These are phyloP conservation scores for Candida ovalis DNA, from an alignment of 805 yeast species.

Conservation along the genomic window DNA sequence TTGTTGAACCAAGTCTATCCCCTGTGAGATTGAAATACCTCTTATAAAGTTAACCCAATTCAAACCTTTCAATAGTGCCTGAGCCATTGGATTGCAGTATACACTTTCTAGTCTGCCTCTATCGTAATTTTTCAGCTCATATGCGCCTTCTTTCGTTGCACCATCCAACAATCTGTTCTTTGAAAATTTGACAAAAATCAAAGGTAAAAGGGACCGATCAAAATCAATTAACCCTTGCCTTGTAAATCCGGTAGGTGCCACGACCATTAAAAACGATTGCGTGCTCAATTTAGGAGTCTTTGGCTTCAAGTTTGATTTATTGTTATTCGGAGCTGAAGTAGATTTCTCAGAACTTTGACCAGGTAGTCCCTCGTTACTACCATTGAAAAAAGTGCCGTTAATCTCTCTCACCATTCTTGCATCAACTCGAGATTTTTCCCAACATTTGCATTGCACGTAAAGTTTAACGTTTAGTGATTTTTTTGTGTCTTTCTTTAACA, in stretches of 20 bases:
- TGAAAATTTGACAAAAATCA: slow-evolving; percentile 39
- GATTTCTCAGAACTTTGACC: background rate
- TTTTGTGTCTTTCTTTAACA: slow-evolving; percentile 12
- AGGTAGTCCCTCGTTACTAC: slow-evolving; percentile 7
- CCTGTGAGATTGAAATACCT: slow-evolving; percentile 3
- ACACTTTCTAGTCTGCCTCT: slow-evolving; percentile 35
- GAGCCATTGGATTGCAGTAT: slow-evolving; percentile 37
- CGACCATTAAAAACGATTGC: slow-evolving; percentile 37
- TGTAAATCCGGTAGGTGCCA: slow-evolving; percentile 45
- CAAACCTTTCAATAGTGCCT: slow-evolving; percentile 33
- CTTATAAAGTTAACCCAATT: slow-evolving; percentile 28
- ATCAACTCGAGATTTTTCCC: slow-evolving; percentile 36
- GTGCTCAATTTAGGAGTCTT: slow-evolving; percentile 1
- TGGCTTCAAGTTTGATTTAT: background rate
- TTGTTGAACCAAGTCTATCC: background rate
- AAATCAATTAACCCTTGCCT: slow-evolving; percentile 43
- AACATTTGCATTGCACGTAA: slow-evolving; percentile 55
- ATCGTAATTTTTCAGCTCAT: slow-evolving; percentile 35
- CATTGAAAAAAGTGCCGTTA: slow-evolving; percentile 44
- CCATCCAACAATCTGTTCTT: slow-evolving; percentile 26
- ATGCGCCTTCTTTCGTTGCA: slow-evolving; percentile 22
- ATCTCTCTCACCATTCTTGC: slow-evolving; percentile 50
- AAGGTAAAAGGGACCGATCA: slow-evolving; percentile 42
- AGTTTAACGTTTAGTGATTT: slow-evolving; percentile 34
- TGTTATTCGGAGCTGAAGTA: background rate